These are phyloP conservation scores for Moesziomyces sp. DNA, from an alignment of 1,284 basidiomycete species.

Conservation along the genomic window DNA sequence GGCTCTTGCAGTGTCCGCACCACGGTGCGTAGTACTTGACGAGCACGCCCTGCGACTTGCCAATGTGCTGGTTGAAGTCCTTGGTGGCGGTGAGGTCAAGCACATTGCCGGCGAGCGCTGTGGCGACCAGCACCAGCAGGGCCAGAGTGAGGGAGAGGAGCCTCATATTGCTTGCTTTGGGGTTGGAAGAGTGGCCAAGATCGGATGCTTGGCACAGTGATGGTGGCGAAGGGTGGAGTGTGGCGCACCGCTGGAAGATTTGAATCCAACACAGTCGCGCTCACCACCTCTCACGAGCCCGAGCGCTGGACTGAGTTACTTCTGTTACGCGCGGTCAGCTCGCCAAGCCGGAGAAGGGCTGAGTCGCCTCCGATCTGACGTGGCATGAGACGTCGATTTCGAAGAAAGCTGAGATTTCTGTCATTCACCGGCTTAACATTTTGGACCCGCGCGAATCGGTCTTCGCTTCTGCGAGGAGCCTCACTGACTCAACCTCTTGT, in stretches of 20 bases:
- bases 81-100: conserved; percentile 61
- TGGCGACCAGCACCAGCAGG: conserved; percentile 36
- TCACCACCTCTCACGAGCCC: no score
- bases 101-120: conserved; percentile 52
- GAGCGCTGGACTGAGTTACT: no score
- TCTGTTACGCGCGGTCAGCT: no score
- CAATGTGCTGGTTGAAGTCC: conserved; percentile 57
- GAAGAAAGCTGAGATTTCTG: no score
- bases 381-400: not conserved
- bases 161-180: conserved; percentile 25
- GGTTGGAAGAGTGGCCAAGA: conserved; percentile 1
- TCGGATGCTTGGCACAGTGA: not conserved
- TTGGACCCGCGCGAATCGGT: no score
- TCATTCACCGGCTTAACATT: no score
- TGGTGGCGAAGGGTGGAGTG: not conserved
- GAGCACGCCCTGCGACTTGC: conserved; percentile 54
- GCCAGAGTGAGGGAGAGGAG: conserved; percentile 26
- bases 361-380: not conserved
- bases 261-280: not conserved
- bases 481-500: no score
- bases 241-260: not conserved
- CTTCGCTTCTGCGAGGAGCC: no score
- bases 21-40: conserved; percentile 66
- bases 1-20: conserved; percentile 73
- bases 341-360: not conserved